phyloP scores from a whole-genome alignment of 2,329 filamentous ascomycete genomes.

The Cephalotrichum gorgonifer region DNA sequence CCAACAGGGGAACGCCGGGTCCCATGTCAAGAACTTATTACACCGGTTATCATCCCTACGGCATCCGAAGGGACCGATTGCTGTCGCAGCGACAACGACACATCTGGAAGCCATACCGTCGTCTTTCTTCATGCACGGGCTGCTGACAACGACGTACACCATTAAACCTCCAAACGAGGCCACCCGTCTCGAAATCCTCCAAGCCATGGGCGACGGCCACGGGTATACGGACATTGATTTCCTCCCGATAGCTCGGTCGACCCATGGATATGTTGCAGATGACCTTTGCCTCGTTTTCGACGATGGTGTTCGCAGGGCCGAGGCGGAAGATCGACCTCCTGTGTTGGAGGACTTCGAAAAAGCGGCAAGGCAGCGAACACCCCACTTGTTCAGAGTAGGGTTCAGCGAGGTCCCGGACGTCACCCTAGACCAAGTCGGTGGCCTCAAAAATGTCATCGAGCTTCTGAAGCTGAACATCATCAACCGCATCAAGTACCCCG shows the following conservation, averaged over 20 bases:
- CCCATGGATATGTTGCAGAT: slow-evolving; percentile 86
- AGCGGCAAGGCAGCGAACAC: slow-evolving; percentile 53
- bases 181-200: slow-evolving; percentile 68
- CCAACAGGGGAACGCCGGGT: slow-evolving; percentile 54
- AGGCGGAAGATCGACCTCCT: slow-evolving; percentile 7
- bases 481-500: slow-evolving; percentile 74
- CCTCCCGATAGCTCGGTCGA: slow-evolving; percentile 63
- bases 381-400: slow-evolving; percentile 74
- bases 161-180: slow-evolving; percentile 76
- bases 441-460: slow-evolving; percentile 66
- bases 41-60: slow-evolving; percentile 1
- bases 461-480: slow-evolving; percentile 81
- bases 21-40: slow-evolving; percentile 4
- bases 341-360: slow-evolving; percentile 51
- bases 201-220: slow-evolving; percentile 58
- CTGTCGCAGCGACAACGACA: slow-evolving; percentile 88
- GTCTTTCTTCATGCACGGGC: slow-evolving; percentile 59
- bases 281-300: slow-evolving; percentile 63
- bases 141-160: slow-evolving; percentile 77
- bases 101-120: slow-evolving; percentile 78
- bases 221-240: slow-evolving; percentile 61
- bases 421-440: slow-evolving; percentile 88
- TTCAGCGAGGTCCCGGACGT: slow-evolving; percentile 91
- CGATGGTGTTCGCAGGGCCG: slow-evolving; percentile 7
- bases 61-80: slow-evolving; percentile 43